Percentiles rank a stretch among this genome's conserved stretches.
Conservation (phyloP, 2,329 filamentous ascomycete genomes). For the Calonectria pseudoturangicola region DNA sequence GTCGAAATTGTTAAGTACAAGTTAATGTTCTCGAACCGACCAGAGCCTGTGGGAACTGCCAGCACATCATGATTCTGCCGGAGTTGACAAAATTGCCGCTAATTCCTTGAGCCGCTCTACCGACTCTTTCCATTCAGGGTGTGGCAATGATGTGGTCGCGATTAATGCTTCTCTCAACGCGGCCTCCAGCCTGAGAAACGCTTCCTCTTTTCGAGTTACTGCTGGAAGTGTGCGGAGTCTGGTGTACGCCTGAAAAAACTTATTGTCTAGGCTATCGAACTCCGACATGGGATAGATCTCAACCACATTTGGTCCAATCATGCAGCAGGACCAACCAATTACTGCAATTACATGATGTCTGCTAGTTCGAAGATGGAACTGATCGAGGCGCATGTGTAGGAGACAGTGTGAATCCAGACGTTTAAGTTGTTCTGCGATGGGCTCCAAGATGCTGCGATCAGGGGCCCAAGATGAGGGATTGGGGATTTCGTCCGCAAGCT, state of each 20-base stretch:
- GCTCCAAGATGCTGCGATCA: background rate
- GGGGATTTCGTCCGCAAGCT: background rate
- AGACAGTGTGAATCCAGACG: background rate
- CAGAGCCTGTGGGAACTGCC: slow-evolving; percentile 84
- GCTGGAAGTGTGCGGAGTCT: background rate
- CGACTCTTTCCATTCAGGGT: background rate
- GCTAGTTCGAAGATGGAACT: background rate
- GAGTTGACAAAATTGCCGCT: background rate
- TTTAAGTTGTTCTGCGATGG: background rate
- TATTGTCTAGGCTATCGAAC: background rate
- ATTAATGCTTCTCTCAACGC: background rate
- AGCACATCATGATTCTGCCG: slow-evolving; percentile 52
- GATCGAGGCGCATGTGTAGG: slow-evolving; percentile 4
- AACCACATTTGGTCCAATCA: background rate
- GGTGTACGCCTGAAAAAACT: background rate
- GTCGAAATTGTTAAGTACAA: slow-evolving; percentile 92
- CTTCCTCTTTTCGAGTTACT: background rate
- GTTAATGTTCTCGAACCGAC: slow-evolving; percentile 87
- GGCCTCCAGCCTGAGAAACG: slow-evolving; percentile 3
- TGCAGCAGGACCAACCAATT: background rate
- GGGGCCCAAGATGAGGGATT: background rate
- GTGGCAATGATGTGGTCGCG: background rate
- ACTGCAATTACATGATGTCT: background rate
- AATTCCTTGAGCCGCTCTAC: background rate
- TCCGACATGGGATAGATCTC: background rate